These are phyloP conservation scores for Podospora appendiculata DNA, from an alignment of 495 filamentous ascomycete species.

Conservation along the genomic window DNA sequence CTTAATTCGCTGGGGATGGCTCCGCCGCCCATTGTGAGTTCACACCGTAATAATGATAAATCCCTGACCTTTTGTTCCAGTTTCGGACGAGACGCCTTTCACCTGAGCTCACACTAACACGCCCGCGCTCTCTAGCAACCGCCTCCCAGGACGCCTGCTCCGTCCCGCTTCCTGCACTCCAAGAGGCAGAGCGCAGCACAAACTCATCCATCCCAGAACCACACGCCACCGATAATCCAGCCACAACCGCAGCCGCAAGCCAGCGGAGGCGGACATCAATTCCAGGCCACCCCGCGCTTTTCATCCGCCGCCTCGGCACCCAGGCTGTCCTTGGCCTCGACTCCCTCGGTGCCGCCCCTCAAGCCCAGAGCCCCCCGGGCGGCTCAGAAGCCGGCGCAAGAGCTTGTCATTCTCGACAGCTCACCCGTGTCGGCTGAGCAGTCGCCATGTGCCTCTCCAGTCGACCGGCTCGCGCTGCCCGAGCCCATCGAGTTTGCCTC, in stretches of 20 bases:
- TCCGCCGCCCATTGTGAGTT: no score
- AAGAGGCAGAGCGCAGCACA: no score
- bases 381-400: slow-evolving; percentile 13
- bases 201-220: no score
- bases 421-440: slow-evolving; percentile 6
- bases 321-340: slow-evolving; percentile 8
- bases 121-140: no score
- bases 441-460: slow-evolving; percentile 5
- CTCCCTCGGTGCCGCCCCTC: slow-evolving; percentile 14
- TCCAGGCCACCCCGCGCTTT: slow-evolving; percentile 35
- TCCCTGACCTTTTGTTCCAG: no score
- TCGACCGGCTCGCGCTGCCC: slow-evolving; percentile 4
- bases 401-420: slow-evolving; percentile 19
- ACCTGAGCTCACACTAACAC: no score
- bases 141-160: no score
- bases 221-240: no score
- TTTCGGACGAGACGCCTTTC: no score
- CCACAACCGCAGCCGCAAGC: not conserved
- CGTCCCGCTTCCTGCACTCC: no score
- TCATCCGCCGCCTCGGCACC: slow-evolving; percentile 18
- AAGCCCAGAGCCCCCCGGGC: slow-evolving; percentile 8
- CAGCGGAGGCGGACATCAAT: slow-evolving; percentile 8
- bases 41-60: no score
- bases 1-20: no score
- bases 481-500: slow-evolving; percentile 31